These are phyloP conservation scores for Vitis cinerea DNA, from an alignment of 164 flowering plant genomes.

Conservation along the genomic window DNA sequence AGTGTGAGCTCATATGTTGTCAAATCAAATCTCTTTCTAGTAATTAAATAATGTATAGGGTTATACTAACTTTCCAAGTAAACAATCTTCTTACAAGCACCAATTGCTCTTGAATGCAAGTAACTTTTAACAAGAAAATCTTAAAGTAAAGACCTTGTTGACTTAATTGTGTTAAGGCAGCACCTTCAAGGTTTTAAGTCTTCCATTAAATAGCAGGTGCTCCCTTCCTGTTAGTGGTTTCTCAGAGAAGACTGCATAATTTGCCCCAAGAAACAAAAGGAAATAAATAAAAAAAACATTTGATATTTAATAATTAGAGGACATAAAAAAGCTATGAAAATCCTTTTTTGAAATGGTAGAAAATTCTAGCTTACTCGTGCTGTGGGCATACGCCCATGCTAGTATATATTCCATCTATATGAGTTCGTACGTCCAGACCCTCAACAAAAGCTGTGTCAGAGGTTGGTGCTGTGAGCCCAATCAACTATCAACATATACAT, in stretches of 20 bases:
- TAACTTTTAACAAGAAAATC: constrained; percentile 4
- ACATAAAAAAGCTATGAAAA: constrained; percentile 16
- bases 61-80: too few relatives aligned
- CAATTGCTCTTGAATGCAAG: constrained; percentile 22
- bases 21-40: too few relatives aligned
- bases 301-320: neutral
- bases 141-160: neutral
- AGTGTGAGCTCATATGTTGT: too few relatives aligned
- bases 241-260: constrained; percentile 77
- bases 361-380: constrained; percentile 64
- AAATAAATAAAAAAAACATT: neutral
- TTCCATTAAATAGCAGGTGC: constrained; percentile 83
- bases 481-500: constrained; percentile 59
- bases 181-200: constrained; percentile 86
- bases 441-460: constrained; percentile 72
- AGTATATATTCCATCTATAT: constrained; percentile 80
- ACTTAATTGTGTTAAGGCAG: constrained; percentile 62
- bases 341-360: too few relatives aligned
- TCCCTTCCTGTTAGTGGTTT: constrained; percentile 74
- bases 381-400: constrained; percentile 99
- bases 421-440: constrained; percentile 63
- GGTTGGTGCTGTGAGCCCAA: constrained; percentile 85
- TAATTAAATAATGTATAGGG: too few relatives aligned
- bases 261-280: constrained; percentile 4
- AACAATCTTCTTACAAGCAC: too few relatives aligned